Conservation (phyloP, 495 filamentous ascomycete genomes). For the Cenococcum geophilum region DNA sequence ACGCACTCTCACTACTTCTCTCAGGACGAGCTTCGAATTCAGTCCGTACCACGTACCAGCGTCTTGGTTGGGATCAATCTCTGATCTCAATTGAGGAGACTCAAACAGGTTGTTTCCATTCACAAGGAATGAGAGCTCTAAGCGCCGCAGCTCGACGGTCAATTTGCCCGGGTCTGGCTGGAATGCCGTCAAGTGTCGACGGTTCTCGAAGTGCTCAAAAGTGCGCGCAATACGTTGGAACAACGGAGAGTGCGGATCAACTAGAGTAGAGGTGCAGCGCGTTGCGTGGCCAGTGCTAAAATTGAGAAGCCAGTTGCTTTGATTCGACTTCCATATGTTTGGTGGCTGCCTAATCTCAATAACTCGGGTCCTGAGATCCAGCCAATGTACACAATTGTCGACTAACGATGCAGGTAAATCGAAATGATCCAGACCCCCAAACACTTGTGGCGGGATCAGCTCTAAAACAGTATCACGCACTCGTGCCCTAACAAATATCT, state of each 20-base stretch:
- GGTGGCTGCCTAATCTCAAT: constrained; percentile 27
- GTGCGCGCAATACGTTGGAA: constrained; percentile 13
- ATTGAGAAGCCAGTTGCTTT: constrained; percentile 31
- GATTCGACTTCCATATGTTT: constrained; percentile 25
- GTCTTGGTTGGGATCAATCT: constrained; percentile 35
- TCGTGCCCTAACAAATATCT: constrained; percentile 40
- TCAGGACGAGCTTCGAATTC: too few relatives aligned
- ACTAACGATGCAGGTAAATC: constrained; percentile 33
- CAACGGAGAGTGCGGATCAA: constrained; percentile 26
- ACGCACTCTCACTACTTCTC: too few relatives aligned
- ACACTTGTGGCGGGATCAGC: constrained; percentile 35
- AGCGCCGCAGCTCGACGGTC: constrained; percentile 28
- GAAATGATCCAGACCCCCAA: constrained; percentile 23
- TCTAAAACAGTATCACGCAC: constrained; percentile 29
- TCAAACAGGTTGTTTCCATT: constrained; percentile 25
- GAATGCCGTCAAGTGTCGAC: constrained; percentile 21
- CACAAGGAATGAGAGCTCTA: constrained; percentile 32
- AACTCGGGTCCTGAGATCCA: constrained; percentile 28
- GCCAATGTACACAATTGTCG: constrained; percentile 30
- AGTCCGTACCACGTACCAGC: constrained; percentile 50
- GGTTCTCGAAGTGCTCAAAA: constrained; percentile 30
- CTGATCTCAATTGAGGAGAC: constrained; percentile 24
- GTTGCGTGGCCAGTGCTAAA: constrained; percentile 18
- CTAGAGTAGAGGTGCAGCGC: constrained; percentile 16
- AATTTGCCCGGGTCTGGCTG: constrained; percentile 15